Evolutionary conservation across 805 yeast species (phyloP), one percentile per base, ranked within the genome.

Genomic region (Candida bentonensis): DNA sequence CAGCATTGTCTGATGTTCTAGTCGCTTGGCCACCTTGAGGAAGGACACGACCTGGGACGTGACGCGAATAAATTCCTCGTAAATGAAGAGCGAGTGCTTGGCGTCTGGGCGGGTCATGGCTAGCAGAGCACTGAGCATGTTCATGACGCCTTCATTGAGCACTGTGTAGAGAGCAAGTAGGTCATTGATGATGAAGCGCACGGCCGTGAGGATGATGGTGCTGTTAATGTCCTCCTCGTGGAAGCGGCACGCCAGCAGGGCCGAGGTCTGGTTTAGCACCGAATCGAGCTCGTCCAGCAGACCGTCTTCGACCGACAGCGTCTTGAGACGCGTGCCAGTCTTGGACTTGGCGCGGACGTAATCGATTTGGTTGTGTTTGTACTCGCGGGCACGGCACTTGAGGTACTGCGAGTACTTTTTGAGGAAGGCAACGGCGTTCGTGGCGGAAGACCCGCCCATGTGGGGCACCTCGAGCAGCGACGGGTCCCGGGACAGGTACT

Each of bases 101-200:
- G 96, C 97, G 58, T 89, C 95, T 26, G 65, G 64, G 51, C 75
- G 79, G 28, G 89, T 78, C 77, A 92, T 81, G 63, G 92, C 98
- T 65, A 92, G 92, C 63, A 84, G 92, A 56, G 89, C 94, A 61
- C 92, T 97, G 50, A 92, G 72, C 39, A 92, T 65, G 54, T 92
- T 92, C 53, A 92, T 88, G 22, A 92, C 95, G 30, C 97, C 98
- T 63, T 92, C 97, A 63, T 92, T 92, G 52, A 92, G 67, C 41
- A 84, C 80, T 63, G 89, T 95, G 64, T 85, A 94, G 33, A 92
- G 66, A 1, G 88, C 76, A 51, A 92, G 69, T 49, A 89, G 68
- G 60, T 92, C 98, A 53, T 82, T 83, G n/a, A 89, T 95, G 41
- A 92, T 70, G 64, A 89, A 70, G 46, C 95, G 70, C 66, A 89